Base-by-base conservation (phyloP, 305 asterid species). In the Euphrasia arctica region DNA sequence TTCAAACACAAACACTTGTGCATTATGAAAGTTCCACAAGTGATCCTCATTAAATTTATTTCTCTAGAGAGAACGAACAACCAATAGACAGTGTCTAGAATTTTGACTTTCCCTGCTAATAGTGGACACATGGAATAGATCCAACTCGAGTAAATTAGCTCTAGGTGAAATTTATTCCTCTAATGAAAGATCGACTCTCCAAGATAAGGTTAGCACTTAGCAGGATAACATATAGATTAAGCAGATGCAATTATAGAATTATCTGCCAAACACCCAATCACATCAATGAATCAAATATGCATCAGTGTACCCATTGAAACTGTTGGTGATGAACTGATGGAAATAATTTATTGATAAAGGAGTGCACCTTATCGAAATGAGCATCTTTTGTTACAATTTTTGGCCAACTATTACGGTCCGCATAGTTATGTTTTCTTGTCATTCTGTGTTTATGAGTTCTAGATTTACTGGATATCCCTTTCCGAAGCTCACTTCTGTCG, bases 21-120 rank as follows among this genome's bases (percentile, higher is more conserved):
- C 42, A 36, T 7, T 36, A 4, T 12, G 15, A 36, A 51, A 61
- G 51, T 41, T 39, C 34, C 62, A 22, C 47, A 39, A 67, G 43
- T 49, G 15, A 10, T 15, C 54, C 36, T 43, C 1, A 4, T 29
- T 29, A 29, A 2, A 29, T 15, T 63, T 48, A 34, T 41, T 32
- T 70, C 25, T 50, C 66, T 51, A 11, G 36, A 13, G 48, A 69
- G 28, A 67, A 70, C 47, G 60, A n/a, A 60, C n/a, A 12, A 28
- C 27, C 14, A 9, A 34, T 39, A 10, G 9, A 10, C 1, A 45
- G 14, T 2, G 5, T 6, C 42, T 36, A 9, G 7, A 36, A 6
- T 36, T 1, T 15, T 9, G 27, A 58, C 45, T 43, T 69, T 65
- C 51, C 70, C 47, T 18, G 66, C 13, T 54, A 7, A 36, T 36